phyloP scores from a whole-genome alignment of 441 rosid genomes.

The Flueggea neowawraea region DNA sequence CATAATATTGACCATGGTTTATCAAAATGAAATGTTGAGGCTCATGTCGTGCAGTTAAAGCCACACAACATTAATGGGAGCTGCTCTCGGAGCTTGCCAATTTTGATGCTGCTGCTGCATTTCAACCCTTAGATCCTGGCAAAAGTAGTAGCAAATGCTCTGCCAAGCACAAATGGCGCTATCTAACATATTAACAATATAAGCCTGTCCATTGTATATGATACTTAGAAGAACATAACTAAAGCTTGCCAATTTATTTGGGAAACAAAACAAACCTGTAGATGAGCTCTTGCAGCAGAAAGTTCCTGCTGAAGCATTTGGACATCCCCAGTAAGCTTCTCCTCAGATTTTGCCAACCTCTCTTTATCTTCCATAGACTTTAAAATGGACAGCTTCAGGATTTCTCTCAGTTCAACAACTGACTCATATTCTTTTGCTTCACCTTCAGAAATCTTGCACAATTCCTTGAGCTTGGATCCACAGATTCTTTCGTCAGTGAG shows the following conservation, averaged over 20 bases:
- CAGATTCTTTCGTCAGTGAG: constrained; percentile 46
- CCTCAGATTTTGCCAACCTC: constrained; percentile 61
- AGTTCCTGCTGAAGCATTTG: constrained; percentile 64
- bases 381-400: constrained; percentile 49
- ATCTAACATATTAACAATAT: background rate
- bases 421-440: constrained; percentile 62
- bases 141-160: too few species aligned
- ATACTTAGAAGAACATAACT: constrained; percentile 6
- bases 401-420: constrained; percentile 54
- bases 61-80: too few species aligned
- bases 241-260: background rate
- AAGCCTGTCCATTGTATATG: background rate
- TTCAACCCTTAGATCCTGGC: too few species aligned
- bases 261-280: constrained; percentile 49
- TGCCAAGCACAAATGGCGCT: too few species aligned
- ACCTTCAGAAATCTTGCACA: constrained; percentile 50
- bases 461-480: constrained; percentile 60
- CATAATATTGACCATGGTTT: too few species aligned
- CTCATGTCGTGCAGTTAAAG: too few species aligned
- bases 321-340: constrained; percentile 73
- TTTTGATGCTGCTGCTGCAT: too few species aligned
- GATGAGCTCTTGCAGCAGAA: constrained; percentile 58
- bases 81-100: too few species aligned
- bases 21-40: too few species aligned
- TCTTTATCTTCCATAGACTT: constrained; percentile 64